Base-by-base conservation (phyloP, 2,329 filamentous ascomycete genomes). In the Lachnellula cervina region DNA sequence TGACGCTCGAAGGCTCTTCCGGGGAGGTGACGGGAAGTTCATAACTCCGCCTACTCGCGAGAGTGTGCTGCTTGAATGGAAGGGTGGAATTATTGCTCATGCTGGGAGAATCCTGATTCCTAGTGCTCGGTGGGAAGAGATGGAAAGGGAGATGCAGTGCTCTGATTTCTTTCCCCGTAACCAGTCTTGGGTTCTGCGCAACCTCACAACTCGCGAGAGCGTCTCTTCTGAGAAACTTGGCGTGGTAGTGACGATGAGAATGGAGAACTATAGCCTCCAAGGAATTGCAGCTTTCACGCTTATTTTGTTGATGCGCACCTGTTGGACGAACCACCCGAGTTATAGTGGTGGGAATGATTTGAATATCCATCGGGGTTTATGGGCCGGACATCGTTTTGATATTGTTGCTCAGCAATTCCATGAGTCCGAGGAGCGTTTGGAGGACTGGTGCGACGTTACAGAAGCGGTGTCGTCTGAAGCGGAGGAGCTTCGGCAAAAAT, bases 351-450 rank as follows among this genome's bases (percentile, higher is more conserved):
- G 37, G 16, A 40, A 7, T 40, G 16, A 17, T 16, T 19, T 34
- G 8, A 28, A 42, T 17, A 32, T 40, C 5, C 13, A 44, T 34
- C 28, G 8, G 5, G 25, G 47, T 17, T 19, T 38, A 3, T 57
- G 51, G 55, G 55, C 51, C 8, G 51, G 55, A 14, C 55, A 54
- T 51, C 23, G 51, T 5, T 57, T 57, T 50, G 55, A 57, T 40
- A 38, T 57, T 43, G 50, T 57, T 25, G 54, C 46, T 6, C 28
- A 34, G 16, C 21, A 47, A 6, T 4, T 19, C 5, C 55, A 57
- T 38, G 23, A 43, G 2, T 7, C 21, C 1, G 55, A 54, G 16
- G 51, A 32, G 23, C 2, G 16, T 17, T 8, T 16, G 11, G 13
- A 34, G 23, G 23, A 47, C 4, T 47, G 21, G 44, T 5, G 23